A percentile compares a stretch with the other conserved stretches of the same genome.
Evolutionary conservation across 139 green algal species (phyloP).

Genomic region (Micractinium conductrix): DNA sequence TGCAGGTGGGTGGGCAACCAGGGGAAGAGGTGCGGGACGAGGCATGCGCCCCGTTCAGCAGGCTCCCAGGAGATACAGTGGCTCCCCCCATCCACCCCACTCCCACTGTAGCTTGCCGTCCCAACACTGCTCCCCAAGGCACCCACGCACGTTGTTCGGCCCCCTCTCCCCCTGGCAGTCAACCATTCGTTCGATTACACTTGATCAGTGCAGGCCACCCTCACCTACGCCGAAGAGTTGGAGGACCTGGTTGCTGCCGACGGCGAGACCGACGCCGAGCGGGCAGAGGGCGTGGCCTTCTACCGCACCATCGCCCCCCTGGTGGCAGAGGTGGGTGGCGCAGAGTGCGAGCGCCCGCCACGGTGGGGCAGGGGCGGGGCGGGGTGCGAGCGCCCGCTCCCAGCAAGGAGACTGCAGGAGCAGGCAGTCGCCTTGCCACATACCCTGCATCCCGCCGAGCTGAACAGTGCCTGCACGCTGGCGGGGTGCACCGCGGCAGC

Average conservation of each 20-base stretch:
- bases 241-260: background rate
- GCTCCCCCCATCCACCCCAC: background rate
- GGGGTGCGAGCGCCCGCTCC: too few relatives aligned
- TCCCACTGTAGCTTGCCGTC: background rate
- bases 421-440: too few relatives aligned
- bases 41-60: background rate
- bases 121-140: background rate
- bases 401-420: too few relatives aligned
- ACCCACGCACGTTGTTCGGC: too few relatives aligned
- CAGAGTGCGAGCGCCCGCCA: too few relatives aligned
- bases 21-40: background rate
- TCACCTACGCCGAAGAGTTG: conserved; percentile 6
- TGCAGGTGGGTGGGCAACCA: background rate
- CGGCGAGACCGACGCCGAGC: too few relatives aligned
- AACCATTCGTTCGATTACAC: too few relatives aligned
- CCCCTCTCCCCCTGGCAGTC: too few relatives aligned
- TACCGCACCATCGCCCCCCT: conserved; percentile 23
- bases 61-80: background rate
- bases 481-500: too few relatives aligned
- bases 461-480: too few relatives aligned
- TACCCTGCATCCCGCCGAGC: too few relatives aligned
- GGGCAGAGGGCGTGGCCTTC: conserved; percentile 9
- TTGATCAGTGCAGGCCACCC: conserved; percentile 24
- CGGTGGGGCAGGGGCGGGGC: too few relatives aligned
- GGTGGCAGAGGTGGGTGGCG: background rate